Evolutionary conservation across 305 asterid species (phyloP).

Genomic region (Stenogyne calaminthoides): DNA sequence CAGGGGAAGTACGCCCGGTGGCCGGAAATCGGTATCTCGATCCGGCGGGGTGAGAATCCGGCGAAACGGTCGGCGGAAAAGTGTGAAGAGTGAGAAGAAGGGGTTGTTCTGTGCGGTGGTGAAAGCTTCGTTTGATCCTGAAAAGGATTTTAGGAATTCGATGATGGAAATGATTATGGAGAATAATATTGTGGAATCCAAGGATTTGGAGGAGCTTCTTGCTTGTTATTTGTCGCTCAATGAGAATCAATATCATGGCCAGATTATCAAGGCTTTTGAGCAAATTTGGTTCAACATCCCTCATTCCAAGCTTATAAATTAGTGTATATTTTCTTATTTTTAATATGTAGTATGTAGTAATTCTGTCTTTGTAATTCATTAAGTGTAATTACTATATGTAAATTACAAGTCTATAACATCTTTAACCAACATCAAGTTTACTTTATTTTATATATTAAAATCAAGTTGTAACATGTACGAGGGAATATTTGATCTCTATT

Average conservation of each 20-base stretch:
- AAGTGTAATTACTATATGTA: conserved; percentile 17
- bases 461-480: neutral
- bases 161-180: conserved; percentile 90
- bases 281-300: conserved; percentile 78
- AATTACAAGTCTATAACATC: neutral
- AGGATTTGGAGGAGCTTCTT: conserved; percentile 77
- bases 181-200: conserved; percentile 60
- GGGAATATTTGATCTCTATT: conserved; percentile 19
- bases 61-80: conserved; percentile 19
- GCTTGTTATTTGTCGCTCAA: conserved; percentile 79
- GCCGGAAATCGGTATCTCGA: conserved; percentile 49
- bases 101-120: conserved; percentile 47
- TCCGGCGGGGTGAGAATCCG: conserved; percentile 56
- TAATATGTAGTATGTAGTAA: neutral
- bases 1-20: neutral
- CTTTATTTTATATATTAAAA: neutral
- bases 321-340: neutral
- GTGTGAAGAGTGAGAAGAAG: conserved; percentile 31
- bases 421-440: neutral
- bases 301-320: conserved; percentile 28
- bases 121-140: conserved; percentile 82
- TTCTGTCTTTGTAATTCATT: neutral
- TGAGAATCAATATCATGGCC: conserved; percentile 66
- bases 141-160: conserved; percentile 76
- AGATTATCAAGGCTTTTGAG: conserved; percentile 75